Evolutionary conservation across 441 rosid species (phyloP), one percentile per base, ranked within the genome.

Genomic region (Cnidoscolus chayamansa): DNA sequence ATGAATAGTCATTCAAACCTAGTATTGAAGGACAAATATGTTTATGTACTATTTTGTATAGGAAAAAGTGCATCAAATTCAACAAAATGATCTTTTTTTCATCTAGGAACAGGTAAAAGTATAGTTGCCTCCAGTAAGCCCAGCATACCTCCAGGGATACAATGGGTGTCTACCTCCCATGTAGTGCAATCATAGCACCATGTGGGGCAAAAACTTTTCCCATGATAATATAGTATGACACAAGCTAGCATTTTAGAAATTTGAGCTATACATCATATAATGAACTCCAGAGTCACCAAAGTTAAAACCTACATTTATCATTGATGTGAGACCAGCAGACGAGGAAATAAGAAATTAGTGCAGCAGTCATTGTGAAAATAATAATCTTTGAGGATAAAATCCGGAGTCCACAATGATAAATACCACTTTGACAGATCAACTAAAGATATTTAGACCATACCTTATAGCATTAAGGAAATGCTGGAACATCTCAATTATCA

Each of bases 401-500:
- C 35, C 57, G 37, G 43, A 10, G n/a, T 58, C n/a, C 31, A 10
- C 13, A 51, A 53, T 50, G 15, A 72, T 30, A 11, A 56, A 58
- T 10, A 19, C 9, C 17, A 55, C 4, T 10, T 19, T 53, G 10
- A 30, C 56, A 9, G 2, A 15, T 66, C 45, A 40, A 45, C 37
- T 10, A 59, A 68, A 66, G 64, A 63, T 10, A 69, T 65, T n/a
- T 49, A 70, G 70, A n/a, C 50, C 76, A 65, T 87, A 94, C 98
- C 98, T 87, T 79, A 94, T 85, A 69, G 89, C 76, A 82, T 86
- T 88, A 35, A 94, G 86, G 84, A 92, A 89, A 81, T 83, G 90
- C 81, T 88, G 93, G 85, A 96, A 96, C 98, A 96, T 96, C 80
- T 96, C 87, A 63, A 82, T 63, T 72, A 96, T 86, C 68, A 96